These are phyloP conservation scores for Nakaseomyces bracarensis DNA, from an alignment of 1,139 yeast species.

Conservation along the genomic window DNA sequence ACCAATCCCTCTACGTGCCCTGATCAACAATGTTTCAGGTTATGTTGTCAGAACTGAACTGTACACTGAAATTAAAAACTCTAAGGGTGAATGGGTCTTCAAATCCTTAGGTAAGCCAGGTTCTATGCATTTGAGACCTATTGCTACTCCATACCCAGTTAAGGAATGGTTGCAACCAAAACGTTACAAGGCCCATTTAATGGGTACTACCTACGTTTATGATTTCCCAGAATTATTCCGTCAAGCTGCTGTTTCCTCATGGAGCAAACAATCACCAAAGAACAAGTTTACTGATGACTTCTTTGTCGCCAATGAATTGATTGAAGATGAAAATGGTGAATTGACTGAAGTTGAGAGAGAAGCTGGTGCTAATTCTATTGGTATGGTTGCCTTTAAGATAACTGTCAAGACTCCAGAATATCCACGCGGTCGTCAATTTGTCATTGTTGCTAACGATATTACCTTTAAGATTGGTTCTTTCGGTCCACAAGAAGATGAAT, in stretches of 20 bases:
- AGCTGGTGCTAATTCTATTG: slow-evolving; percentile 89
- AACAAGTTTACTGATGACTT: slow-evolving; percentile 66
- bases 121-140: slow-evolving; percentile 92
- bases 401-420: slow-evolving; percentile 93
- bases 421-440: slow-evolving; percentile 90
- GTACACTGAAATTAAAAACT: slow-evolving; percentile 86
- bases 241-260: slow-evolving; percentile 77
- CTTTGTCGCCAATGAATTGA: slow-evolving; percentile 72
- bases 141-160: slow-evolving; percentile 92
- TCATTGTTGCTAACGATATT: slow-evolving; percentile 91
- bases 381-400: slow-evolving; percentile 96
- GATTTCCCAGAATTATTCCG: slow-evolving; percentile 98
- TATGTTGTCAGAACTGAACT: slow-evolving; percentile 93
- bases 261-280: slow-evolving; percentile 59
- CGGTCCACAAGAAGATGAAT: slow-evolving; percentile 94
- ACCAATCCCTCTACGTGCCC: slow-evolving; percentile 92
- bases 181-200: slow-evolving; percentile 94
- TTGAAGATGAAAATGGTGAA: slow-evolving; percentile 68
- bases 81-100: slow-evolving; percentile 93
- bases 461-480: slow-evolving; percentile 97
- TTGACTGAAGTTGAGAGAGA: slow-evolving; percentile 88
- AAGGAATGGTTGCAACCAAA: slow-evolving; percentile 97
- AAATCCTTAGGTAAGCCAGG: slow-evolving; percentile 92
- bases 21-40: slow-evolving; percentile 92
- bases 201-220: slow-evolving; percentile 97